Base-by-base conservation (phyloP, 1,284 basidiomycete genomes). In the Leccinum subrobustum region DNA sequence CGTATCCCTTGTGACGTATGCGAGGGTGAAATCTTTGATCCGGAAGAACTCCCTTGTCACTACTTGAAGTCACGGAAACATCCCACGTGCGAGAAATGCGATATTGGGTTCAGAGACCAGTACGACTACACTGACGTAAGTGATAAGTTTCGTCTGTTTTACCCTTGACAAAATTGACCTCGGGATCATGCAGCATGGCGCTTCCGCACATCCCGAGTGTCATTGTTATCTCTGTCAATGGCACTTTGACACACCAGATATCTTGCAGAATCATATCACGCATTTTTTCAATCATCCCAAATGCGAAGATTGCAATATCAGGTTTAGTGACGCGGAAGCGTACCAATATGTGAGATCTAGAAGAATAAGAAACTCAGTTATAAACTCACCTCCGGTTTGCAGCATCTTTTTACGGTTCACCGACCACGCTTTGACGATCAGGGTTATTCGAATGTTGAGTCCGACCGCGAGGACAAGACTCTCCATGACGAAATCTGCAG, bases 231-330 rank as follows among this genome's bases (percentile, higher is more conserved):
- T 72, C 20, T 73, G 72, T 53, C 74, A 73, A 20, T 73, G 74
- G 74, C 72, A 75, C 53, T 76, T 73, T 59, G 73, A 73, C 42
- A 64, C 64, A 11, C 59, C 70, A 4, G 62, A 70, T 16, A 52
- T 65, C 47, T 57, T 76, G 42, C 71, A 65, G 12, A 73, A 68
- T 54, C 74, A 73, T 51, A 72, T 72, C 61, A 71, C 54, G 11
- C 72, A 75, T 44, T 76, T 73, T 47, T 70, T 64, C 51, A 74
- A 66, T 52, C 73, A 73, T 59, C 72, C 72, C 3, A 67, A 69
- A 57, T 73, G 72, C 18, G 60, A 62, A 52, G 65, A 63, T 39
- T 73, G 74, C 27, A 56, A 66, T 16, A 27, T 66, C 52, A 69
- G 72, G 60, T 73, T 75, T 57, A 42, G 63, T 23, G 73, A 76